Conservation (phyloP, 2,329 filamentous ascomycete species). For the Penicillium nordicum region DNA sequence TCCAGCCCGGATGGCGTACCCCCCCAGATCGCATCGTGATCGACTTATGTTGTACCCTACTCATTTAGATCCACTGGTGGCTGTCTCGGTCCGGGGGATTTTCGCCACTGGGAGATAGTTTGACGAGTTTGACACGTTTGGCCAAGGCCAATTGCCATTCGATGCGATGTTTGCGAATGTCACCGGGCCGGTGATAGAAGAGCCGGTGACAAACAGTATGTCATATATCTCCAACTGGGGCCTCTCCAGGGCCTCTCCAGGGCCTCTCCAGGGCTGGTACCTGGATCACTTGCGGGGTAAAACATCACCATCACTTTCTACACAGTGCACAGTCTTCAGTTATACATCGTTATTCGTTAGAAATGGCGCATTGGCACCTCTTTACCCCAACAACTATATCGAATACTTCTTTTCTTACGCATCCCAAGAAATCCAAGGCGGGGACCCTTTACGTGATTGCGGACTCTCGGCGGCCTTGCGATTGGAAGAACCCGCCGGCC, state of each 20-base stretch:
- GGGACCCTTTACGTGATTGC: constrained; percentile 23
- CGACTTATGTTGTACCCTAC: constrained; percentile 4
- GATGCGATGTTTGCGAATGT: constrained; percentile 1
- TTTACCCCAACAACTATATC: constrained; percentile 1
- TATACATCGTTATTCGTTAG: not conserved
- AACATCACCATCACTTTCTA: constrained; percentile 10
- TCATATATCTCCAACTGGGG: constrained; percentile 9
- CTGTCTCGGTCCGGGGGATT: constrained; percentile 22
- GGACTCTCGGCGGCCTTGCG: constrained; percentile 15
- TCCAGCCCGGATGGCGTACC: not conserved
- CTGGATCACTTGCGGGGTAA: constrained; percentile 26
- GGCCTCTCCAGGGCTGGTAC: constrained; percentile 16
- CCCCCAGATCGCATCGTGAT: constrained; percentile 6
- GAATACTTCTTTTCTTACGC: not conserved
- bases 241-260: constrained; percentile 4
- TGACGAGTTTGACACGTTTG: not conserved
- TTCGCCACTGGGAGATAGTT: constrained; percentile 12
- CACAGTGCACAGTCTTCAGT: constrained; percentile 5
- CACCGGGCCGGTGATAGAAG: constrained; percentile 17
- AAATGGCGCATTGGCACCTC: constrained; percentile 4
- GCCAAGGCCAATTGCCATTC: not conserved
- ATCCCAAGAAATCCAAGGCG: constrained; percentile 5
- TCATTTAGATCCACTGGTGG: constrained; percentile 5
- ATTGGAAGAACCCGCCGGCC: constrained; percentile 25
- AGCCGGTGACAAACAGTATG: not conserved